phyloP scores from a whole-genome alignment of 371 early-diverging fungal genomes.

The Mortierella polycephala region DNA sequence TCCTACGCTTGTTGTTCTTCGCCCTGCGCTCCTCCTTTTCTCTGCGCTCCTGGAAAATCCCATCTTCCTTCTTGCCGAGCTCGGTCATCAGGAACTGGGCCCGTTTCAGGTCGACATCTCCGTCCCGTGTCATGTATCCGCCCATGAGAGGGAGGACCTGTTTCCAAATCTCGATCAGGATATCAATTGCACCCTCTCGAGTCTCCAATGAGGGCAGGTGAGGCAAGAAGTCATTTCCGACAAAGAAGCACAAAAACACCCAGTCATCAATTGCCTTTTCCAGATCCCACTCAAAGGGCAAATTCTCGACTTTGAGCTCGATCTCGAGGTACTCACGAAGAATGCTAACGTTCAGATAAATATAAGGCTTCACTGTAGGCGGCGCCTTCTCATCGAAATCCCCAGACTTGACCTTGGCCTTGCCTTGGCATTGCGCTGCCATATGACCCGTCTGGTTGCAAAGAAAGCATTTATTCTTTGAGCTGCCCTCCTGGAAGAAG shows the following conservation, averaged over 20 bases:
- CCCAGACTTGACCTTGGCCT: slow-evolving; percentile 69
- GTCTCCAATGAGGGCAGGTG: slow-evolving; percentile 98
- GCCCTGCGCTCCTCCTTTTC: slow-evolving; percentile 64
- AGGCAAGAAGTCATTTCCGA: slow-evolving; percentile 99
- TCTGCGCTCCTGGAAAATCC: slow-evolving; percentile 83
- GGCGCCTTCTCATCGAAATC: slow-evolving; percentile 69
- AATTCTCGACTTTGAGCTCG: slow-evolving; percentile 77
- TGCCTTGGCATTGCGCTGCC: slow-evolving; percentile 82
- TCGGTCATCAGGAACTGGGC: slow-evolving; percentile 84
- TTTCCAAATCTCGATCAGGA: slow-evolving; percentile 91
- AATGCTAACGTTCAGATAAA: slow-evolving; percentile 88
- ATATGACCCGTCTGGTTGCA: slow-evolving; percentile 90
- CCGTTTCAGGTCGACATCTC: slow-evolving; percentile 82
- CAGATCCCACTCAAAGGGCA: slow-evolving; percentile 80
- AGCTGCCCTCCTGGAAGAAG: slow-evolving; percentile 71
- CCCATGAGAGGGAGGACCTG: slow-evolving; percentile 75
- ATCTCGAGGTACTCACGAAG: slow-evolving; percentile 94
- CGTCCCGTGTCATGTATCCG: slow-evolving; percentile 89
- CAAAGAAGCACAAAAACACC: slow-evolving; percentile 99
- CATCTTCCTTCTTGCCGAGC: slow-evolving; percentile 86
- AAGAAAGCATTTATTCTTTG: slow-evolving; percentile 75
- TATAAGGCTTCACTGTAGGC: slow-evolving; percentile 80
- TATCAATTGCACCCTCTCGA: slow-evolving; percentile 96
- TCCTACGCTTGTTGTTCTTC: slow-evolving; percentile 40
- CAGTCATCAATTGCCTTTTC: slow-evolving; percentile 98